Conservation (phyloP, 352 stramenopile genomes). For the Globisporangium apiculatum region DNA sequence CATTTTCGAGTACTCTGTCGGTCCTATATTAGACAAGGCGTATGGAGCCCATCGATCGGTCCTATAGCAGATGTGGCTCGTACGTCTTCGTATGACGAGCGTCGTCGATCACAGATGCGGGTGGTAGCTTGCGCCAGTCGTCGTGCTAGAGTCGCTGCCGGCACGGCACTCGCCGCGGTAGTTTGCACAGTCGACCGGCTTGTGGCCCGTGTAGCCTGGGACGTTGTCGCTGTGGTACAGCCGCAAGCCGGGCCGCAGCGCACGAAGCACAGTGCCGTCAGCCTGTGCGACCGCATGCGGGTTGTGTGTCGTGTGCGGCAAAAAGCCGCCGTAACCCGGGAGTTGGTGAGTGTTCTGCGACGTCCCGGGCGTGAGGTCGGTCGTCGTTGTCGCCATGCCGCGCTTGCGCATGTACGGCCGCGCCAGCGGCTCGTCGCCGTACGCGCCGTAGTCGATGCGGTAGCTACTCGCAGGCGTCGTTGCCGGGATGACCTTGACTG, state of each 20-base stretch:
- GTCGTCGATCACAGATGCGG: constrained; percentile 30
- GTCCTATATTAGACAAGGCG: background rate
- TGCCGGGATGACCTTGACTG: constrained; percentile 37
- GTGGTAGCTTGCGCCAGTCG: constrained; percentile 53
- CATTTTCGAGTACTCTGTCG: no score
- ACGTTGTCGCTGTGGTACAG: constrained; percentile 81
- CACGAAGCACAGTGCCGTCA: constrained; percentile 31
- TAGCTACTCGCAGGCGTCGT: constrained; percentile 64
- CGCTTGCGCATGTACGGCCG: constrained; percentile 66
- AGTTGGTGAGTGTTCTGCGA: constrained; percentile 75
- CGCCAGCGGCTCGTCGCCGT: constrained; percentile 50
- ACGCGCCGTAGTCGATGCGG: constrained; percentile 62
- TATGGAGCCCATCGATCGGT: background rate
- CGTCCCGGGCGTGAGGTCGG: constrained; percentile 63
- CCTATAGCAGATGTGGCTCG: background rate
- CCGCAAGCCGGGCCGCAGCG: constrained; percentile 37
- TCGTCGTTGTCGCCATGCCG: constrained; percentile 75
- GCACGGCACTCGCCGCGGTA: constrained; percentile 65
- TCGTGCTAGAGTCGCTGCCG: constrained; percentile 48
- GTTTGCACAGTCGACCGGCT: constrained; percentile 69
- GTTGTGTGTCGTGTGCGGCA: constrained; percentile 54
- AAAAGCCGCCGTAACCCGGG: constrained; percentile 68
- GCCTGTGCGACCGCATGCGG: constrained; percentile 47
- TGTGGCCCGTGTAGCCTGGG: constrained; percentile 78
- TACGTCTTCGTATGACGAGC: background rate